Base-by-base conservation (phyloP, 108 stramenopile species). In the Fistulifera pelliculosa region DNA sequence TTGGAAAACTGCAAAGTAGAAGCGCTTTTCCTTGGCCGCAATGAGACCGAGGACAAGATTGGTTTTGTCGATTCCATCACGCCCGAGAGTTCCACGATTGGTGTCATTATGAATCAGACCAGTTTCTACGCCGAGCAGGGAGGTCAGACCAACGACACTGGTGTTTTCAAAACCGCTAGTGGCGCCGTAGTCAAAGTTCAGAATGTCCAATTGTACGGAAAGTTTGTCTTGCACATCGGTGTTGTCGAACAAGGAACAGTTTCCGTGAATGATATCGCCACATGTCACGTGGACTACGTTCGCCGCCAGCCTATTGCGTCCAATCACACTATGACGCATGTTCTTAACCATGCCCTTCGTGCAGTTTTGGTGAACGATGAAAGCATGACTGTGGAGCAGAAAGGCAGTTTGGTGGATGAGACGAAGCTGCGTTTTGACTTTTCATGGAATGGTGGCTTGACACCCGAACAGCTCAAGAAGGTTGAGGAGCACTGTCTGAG, bases 241-340 rank as follows among this genome's bases (percentile, higher is more conserved):
- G 79, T 72, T 54, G 85, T 93, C 18, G 56, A 61, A 1, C 64
- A 75, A 25, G 90, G 83, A 11, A 75, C 70, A 31, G 43, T 95
- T 5, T 69, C 75, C 38, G 86, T 96, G 18, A 92, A 90, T 39
- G 90, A 96, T 58, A 52, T 61, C 4, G 89, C 87, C 38, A 73
- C 73, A 27, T 87, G 86, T 64, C 59, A 58, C 38, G 99, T 99
- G 35, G 94, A 99, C 74, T 99, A 97, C 71, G 85, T 81, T 15
- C 94, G 98, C n/a, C 90, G 98, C 31, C 57, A 69, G 38, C 83
- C 75, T 41, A 88, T 99, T 62, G 95, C 96, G 26, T 79, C 96
- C 47, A 99, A 99, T 73, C 99, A 99, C 73, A 98, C 97, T 52
- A 97, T 97, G 96, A 99, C 99, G 3, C 97, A 98, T 70, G 82